Base-by-base conservation (phyloP, 2,329 filamentous ascomycete genomes). In the Bipolaris oryzae region DNA sequence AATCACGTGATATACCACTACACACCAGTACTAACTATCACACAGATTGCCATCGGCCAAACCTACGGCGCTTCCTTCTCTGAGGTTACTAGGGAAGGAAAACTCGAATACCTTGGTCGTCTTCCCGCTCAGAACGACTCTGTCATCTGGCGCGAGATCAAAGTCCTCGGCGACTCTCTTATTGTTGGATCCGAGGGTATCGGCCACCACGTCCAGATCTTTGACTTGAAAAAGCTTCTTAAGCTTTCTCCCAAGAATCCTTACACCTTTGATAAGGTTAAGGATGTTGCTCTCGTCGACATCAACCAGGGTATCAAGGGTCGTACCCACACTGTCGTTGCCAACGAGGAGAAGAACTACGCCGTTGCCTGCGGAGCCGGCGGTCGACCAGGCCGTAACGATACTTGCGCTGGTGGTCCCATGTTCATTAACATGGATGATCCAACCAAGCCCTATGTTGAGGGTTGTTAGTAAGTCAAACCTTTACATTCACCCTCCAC, bases 401-500 rank as follows among this genome's bases (percentile, higher is more conserved):
- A 62, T 53, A 68, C 69, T 11, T 86, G 84, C 74, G 73, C 72
- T 10, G 78, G 79, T 20, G 84, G 84, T 7, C 74, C 86, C 28
- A 84, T 85, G 72, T 84, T 85, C 76, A 81, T 87, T 64, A 81
- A 87, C 70, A 74, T 86, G 35, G 78, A 78, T n/a, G 79, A 86
- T 63, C 78, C 83, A 9, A 53, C 67, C 31, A 73, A 74, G 59
- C 72, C 72, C 11, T 80, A 73, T 34, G 79, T 78, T 5, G 80
- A 82, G 16, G 84, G 84, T 25, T 86, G 84, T 65, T 79, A 80
- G 23, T 25, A 25, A 25, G 23, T 25, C 23, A 25, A 25, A 25
- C 1, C 23, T 7, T 7, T 7, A 25, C 23, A 25, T 25, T 25
- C 23, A 25, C 7, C 23, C 23, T 25, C 23, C 23, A 25, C 5